Evolutionary conservation across 2,329 filamentous ascomycete species (phyloP), one percentile per base, ranked within the genome.

Genomic region (Fusarium drepaniforme): DNA sequence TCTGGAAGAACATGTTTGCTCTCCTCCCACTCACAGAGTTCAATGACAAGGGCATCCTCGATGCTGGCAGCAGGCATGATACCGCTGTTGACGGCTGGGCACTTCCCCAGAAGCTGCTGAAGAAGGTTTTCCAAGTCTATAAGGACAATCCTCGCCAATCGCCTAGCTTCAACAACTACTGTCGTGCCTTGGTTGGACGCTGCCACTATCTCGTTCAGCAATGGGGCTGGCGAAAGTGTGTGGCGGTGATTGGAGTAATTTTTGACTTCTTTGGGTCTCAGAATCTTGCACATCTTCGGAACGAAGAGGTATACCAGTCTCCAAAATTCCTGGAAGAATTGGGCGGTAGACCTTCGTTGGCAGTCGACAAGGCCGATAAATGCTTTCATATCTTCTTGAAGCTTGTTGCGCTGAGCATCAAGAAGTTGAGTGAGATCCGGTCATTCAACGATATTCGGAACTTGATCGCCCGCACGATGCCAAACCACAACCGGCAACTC

Each of bases 341-440:
- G 3, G 84, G 81, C 30, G 76, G 75, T 11, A 80, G 77, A 3
- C 87, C 89, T 2, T 86, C 83, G 0, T 81, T 93, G 8, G 81
- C 81, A 1, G 80, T 92, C 16, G 85, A 89, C 21, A 82, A 85
- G 1, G 86, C 88, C 49, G 92, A 93, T 76, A 85, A 86, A 23
- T 93, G 90, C 77, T 93, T 93, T 75, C 91, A 93, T 77, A 88
- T 93, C 25, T 91, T 93, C 63, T 84, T 93, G 61, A 93, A 93
- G 78, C 85, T 92, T 18, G 80, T 93, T 40, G 91, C 88, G 2
- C 76, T 92, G 59, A 86, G 87, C 40, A 89, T 93, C 51, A 84
- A 85, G 56, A 86, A 86, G 53, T 82, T 93, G 44, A 83, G 82
- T 37, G 82, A 84, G 6, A 80, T 82, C n/a, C 86, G 84, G 3